These are phyloP conservation scores for Gracilaria vermiculophylla DNA, from an alignment of 23 red algal species.

Conservation along the genomic window DNA sequence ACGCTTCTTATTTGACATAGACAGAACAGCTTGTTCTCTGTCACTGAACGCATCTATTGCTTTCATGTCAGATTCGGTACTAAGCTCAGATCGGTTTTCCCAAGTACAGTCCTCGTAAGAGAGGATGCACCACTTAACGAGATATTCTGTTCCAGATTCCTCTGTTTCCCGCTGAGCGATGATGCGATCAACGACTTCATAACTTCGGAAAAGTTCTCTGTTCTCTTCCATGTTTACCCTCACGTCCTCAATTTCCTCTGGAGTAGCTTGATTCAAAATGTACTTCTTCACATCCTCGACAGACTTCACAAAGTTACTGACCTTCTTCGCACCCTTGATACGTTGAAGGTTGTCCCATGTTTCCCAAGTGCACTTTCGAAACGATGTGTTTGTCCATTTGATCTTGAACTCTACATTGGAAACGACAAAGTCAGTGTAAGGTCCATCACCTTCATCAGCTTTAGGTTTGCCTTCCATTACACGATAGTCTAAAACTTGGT, in stretches of 20 bases:
- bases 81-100: conserved; percentile 71
- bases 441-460: neutral
- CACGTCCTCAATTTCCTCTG: conserved; percentile 81
- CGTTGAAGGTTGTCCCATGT: conserved; percentile 48
- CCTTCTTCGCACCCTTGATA: conserved; percentile 73
- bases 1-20: conserved; percentile 37
- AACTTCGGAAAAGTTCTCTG: conserved; percentile 40
- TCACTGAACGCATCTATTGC: conserved; percentile 82
- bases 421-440: conserved; percentile 70
- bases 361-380: conserved; percentile 75
- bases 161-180: conserved; percentile 69
- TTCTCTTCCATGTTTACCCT: conserved; percentile 52
- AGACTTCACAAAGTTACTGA: conserved; percentile 81
- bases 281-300: conserved; percentile 36
- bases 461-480: conserved; percentile 6
- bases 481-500: conserved; percentile 58
- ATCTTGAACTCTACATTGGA: conserved; percentile 75
- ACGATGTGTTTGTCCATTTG: conserved; percentile 79
- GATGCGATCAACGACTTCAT: conserved; percentile 77
- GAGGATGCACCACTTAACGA: conserved; percentile 84
- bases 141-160: conserved; percentile 61
- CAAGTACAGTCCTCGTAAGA: conserved; percentile 85
- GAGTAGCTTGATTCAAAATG: conserved; percentile 36
- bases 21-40: conserved; percentile 65
- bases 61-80: conserved; percentile 72